Percentiles rank a stretch among this genome's conserved stretches.
phyloP scores from a whole-genome alignment of 225 moss, liverwort and hornwort species.

The Straminergon stramineum region DNA sequence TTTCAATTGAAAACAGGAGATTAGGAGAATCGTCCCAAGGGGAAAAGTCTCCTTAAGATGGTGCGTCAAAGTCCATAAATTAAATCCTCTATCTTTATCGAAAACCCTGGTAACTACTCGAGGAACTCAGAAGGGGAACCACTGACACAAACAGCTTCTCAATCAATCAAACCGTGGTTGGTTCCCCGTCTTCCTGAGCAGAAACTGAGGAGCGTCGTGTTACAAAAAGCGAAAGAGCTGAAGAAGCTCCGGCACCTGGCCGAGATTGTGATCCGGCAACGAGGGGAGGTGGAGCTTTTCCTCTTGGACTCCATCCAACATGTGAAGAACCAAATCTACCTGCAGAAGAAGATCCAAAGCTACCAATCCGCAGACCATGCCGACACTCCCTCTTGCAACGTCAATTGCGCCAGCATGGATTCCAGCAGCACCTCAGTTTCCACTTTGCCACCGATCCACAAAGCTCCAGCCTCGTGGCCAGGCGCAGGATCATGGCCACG shows the following conservation, averaged over 20 bases:
- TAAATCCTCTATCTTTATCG: background rate
- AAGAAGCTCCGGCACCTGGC: conserved; percentile 52
- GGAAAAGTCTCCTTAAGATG: background rate
- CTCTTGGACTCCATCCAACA: conserved; percentile 67
- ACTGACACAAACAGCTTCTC: background rate
- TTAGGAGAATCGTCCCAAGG: background rate
- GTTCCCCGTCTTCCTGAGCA: background rate
- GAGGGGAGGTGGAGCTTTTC: conserved; percentile 62
- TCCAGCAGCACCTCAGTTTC: background rate
- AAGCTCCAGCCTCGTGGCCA: conserved; percentile 2
- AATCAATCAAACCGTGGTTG: background rate
- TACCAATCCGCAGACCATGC: background rate
- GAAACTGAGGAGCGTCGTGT: conserved; percentile 37
- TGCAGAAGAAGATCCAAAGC: conserved; percentile 4
- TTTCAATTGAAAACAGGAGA: background rate
- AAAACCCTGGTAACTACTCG: background rate
- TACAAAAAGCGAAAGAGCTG: conserved; percentile 41
- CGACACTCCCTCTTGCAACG: background rate
- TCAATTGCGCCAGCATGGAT: background rate
- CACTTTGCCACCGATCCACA: background rate
- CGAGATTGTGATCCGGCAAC: conserved; percentile 47
- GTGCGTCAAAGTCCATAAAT: background rate
- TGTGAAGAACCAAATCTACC: conserved; percentile 33
- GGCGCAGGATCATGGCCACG: background rate
- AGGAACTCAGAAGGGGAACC: background rate